A percentile compares a stretch with the other conserved stretches of the same genome.
These are phyloP conservation scores for Lolium perenne DNA, from an alignment of 176 grass and related monocot genomes.

Conservation along the genomic window DNA sequence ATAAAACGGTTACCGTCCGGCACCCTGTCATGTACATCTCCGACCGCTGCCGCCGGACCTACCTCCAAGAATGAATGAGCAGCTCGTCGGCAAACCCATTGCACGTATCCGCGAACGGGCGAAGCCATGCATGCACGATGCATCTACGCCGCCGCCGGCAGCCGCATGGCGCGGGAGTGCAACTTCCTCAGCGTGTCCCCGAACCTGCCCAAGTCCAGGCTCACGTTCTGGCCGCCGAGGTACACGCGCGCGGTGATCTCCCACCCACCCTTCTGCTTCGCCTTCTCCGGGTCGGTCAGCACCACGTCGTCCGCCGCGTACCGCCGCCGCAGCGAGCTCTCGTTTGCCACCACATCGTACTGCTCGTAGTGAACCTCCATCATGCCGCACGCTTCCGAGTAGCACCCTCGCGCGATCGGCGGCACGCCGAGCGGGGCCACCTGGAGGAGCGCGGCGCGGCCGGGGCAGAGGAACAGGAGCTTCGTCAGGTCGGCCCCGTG, in stretches of 20 bases:
- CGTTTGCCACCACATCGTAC: conserved; percentile 48
- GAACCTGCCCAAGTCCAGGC: conserved; percentile 48
- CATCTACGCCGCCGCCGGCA: background rate
- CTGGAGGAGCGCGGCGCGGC: conserved; percentile 51
- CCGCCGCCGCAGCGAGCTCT: conserved; percentile 59
- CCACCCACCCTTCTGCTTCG: conserved; percentile 40
- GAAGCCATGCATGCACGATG: too few relatives aligned
- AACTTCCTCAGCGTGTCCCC: conserved; percentile 23
- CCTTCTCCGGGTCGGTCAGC: conserved; percentile 42
- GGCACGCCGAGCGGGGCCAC: conserved; percentile 57
- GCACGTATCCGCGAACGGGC: too few relatives aligned
- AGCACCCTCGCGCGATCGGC: conserved; percentile 45
- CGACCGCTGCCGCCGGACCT: background rate
- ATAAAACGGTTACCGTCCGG: background rate
- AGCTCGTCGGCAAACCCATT: background rate
- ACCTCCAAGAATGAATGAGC: background rate
- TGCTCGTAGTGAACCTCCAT: conserved; percentile 63
- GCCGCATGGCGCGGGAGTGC: conserved; percentile 20
- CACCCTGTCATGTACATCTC: background rate
- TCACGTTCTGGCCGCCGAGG: conserved; percentile 68
- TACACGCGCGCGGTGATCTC: conserved; percentile 42
- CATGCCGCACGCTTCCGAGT: conserved; percentile 35
- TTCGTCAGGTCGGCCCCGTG: conserved; percentile 78
- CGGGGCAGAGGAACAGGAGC: conserved; percentile 65
- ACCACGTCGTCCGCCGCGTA: conserved; percentile 42